Base-by-base conservation (phyloP, 2,329 filamentous ascomycete genomes). In the Verticillium nonalfalfae region DNA sequence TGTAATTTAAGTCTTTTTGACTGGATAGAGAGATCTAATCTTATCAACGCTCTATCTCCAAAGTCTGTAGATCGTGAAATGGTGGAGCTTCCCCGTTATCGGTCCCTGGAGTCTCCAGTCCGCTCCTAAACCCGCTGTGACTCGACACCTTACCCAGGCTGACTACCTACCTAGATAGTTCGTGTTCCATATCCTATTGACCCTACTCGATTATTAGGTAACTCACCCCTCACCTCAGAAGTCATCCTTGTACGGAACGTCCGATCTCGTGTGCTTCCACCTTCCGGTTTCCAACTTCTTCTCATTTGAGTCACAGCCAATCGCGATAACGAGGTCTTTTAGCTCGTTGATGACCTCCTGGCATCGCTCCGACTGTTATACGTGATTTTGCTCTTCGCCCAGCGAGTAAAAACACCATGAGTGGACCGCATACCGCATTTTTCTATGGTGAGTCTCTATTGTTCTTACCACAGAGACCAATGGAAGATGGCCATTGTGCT, bases 391-490 rank as follows among this genome's bases (percentile, higher is more conserved):
- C 35, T 36, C 35, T 36, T 7, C 45, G n/a, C 10, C 15, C 31
- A 21, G 9, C 31, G 15, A 4, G 15, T 56, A 31, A 3, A 31
- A 9, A 36, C 36, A 36, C 9, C 15, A 57, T 79, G 76, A 77
- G 75, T 59, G 76, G 76, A 33, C 72, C 77, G 13, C 68, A 73
- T 52, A 78, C 78, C 3, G 81, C 79, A 31, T 86, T 86, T 70
- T 85, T 86, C 69, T 86, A 87, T 61, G 84, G 84, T 83, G 66
- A 64, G 72, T 66, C 18, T 11, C 4, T 61, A n/a, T 15, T 45
- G 39, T 9, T 15, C 15, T n/a, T 7, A 31, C 18, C 45, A 52
- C 10, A 18, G 18, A 11, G 21, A 26, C 7, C 6, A 26, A 5
- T 3, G 9, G 35, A 15, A 21, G 4, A 9, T 60, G 65, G 56